phyloP scores from a whole-genome alignment of 1,284 basidiomycete species.

The Gymnopus androsaceus region DNA sequence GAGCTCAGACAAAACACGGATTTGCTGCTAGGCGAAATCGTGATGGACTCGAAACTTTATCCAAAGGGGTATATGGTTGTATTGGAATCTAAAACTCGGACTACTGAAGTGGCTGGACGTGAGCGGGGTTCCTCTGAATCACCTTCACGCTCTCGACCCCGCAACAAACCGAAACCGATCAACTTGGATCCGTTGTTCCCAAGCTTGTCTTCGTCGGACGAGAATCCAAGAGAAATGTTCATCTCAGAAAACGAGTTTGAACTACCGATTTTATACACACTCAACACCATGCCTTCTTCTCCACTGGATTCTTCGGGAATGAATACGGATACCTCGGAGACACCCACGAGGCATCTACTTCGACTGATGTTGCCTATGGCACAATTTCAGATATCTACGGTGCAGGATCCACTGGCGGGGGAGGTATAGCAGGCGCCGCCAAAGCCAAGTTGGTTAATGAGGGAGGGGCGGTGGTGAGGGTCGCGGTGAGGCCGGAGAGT shows the following conservation, averaged over 20 bases:
- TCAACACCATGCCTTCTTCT: constrained; percentile 76
- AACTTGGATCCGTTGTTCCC: constrained; percentile 9
- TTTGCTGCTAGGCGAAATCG: constrained; percentile 68
- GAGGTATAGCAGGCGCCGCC: constrained; percentile 63
- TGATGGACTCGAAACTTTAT: constrained; percentile 78
- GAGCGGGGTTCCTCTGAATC: constrained; percentile 4
- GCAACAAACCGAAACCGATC: background rate
- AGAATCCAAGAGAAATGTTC: no score
- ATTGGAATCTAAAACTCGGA: constrained; percentile 46
- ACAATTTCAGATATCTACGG: constrained; percentile 71
- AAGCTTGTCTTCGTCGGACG: background rate
- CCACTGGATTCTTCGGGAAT: constrained; percentile 78
- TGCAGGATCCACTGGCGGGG: constrained; percentile 81
- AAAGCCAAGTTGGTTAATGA: constrained; percentile 77
- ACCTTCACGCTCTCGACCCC: background rate
- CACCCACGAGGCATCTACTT: constrained; percentile 71
- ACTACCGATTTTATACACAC: constrained; percentile 55
- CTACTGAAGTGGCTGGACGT: constrained; percentile 19
- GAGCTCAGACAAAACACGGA: constrained; percentile 59
- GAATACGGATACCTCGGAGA: no score
- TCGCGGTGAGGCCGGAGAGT: constrained; percentile 50
- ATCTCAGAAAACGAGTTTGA: no score
- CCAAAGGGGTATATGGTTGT: constrained; percentile 66
- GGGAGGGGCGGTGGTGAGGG: constrained; percentile 63
- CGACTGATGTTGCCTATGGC: constrained; percentile 80